These are phyloP conservation scores for Exophiala sp. DNA, from an alignment of 2,329 filamentous ascomycete genomes.

Conservation along the genomic window DNA sequence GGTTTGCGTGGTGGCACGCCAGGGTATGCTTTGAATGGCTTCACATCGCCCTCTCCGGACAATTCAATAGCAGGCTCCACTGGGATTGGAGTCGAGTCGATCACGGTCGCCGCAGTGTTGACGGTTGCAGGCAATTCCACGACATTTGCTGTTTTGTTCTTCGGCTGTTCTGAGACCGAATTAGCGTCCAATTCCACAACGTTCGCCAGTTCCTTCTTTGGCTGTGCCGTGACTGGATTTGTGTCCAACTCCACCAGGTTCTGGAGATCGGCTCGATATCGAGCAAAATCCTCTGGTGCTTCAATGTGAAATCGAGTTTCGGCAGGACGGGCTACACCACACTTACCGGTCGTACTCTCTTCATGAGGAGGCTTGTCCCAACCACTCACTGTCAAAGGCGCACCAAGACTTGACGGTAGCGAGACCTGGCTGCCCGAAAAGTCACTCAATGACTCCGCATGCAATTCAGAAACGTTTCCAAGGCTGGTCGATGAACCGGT, in stretches of 20 bases:
- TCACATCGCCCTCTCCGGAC: background rate
- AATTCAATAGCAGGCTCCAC: background rate
- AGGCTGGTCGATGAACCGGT: background rate
- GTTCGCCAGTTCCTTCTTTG: background rate
- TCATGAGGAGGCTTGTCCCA: background rate
- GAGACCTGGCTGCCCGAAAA: background rate
- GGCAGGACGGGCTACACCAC: too few species aligned
- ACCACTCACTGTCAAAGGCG: background rate
- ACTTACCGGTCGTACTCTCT: background rate
- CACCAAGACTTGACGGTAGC: background rate
- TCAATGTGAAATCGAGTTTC: background rate
- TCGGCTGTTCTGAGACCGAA: background rate
- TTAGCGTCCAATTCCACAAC: background rate
- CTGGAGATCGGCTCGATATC: slow-evolving; percentile 1
- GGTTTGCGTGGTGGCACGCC: slow-evolving; percentile 2
- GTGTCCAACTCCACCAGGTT: slow-evolving; percentile 2
- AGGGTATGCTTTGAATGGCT: slow-evolving; percentile 11
- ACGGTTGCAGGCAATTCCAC: background rate
- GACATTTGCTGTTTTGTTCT: background rate
- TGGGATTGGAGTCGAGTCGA: slow-evolving; percentile 5
- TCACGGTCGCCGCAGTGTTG: background rate
- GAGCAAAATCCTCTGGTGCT: slow-evolving; percentile 13
- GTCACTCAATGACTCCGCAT: background rate
- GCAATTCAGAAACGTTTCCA: background rate
- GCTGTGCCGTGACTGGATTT: background rate